Percentiles rank a stretch among this genome's conserved stretches.
Evolutionary conservation across 768 basidiomycete genomes (phyloP).

Genomic region (Auricularia auricula-judae): DNA sequence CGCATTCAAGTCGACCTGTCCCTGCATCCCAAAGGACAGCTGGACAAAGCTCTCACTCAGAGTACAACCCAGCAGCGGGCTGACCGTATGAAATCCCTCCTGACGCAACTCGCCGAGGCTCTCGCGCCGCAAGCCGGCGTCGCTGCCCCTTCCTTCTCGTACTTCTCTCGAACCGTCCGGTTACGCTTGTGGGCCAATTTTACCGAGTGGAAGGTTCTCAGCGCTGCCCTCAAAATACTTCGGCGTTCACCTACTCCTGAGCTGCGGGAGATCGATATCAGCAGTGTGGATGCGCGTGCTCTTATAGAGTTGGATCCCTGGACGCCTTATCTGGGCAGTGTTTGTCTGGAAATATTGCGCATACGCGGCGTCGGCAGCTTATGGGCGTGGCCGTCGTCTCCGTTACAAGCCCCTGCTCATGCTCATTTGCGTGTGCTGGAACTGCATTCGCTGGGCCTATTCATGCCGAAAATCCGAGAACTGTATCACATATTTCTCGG

Average conservation of each 20-base stretch:
- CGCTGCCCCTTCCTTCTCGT: neutral
- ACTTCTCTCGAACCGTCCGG: neutral
- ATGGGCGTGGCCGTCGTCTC: neutral
- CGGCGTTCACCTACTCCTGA: neutral
- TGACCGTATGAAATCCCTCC: neutral
- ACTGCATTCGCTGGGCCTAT: neutral
- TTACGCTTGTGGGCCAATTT: neutral
- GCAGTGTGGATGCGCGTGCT: neutral
- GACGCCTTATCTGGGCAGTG: neutral
- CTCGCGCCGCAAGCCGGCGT: neutral
- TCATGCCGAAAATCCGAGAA: neutral
- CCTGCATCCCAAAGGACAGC: neutral
- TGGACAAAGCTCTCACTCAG: neutral
- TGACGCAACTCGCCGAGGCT: neutral
- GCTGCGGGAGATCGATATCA: neutral
- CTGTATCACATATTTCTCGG: neutral
- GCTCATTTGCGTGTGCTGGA: neutral
- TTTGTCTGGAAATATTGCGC: neutral
- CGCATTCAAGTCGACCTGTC: neutral
- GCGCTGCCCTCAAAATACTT: neutral
- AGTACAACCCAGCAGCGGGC: neutral
- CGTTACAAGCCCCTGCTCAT: neutral
- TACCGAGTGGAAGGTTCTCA: neutral
- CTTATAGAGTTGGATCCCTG: neutral
- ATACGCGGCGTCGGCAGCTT: neutral